Percentiles rank a stretch among this genome's conserved stretches.
Conservation (phyloP, 257 asterid genomes). For the Eustoma russellianum region DNA sequence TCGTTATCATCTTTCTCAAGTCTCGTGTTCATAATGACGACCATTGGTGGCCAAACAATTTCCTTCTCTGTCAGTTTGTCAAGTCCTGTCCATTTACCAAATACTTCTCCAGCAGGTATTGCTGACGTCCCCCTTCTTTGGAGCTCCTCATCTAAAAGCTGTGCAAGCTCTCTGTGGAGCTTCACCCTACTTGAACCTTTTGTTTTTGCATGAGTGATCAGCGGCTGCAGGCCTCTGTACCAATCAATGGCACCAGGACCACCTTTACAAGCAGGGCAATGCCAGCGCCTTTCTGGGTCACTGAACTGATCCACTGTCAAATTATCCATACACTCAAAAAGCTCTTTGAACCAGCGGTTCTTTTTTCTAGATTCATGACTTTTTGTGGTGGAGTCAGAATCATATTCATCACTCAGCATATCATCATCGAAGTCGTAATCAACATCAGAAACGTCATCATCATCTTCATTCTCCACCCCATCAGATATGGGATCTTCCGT, state of each 20-base stretch:
- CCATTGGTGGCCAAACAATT: conserved; percentile 43
- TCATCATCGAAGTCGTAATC: conserved; percentile 38
- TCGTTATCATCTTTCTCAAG: conserved; percentile 30
- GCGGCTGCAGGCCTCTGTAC: conserved; percentile 35
- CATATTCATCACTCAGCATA: conserved; percentile 20
- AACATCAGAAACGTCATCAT: conserved; percentile 13
- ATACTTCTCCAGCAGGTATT: conserved; percentile 21
- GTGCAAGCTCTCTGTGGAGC: conserved; percentile 33
- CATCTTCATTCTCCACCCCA: conserved; percentile 12
- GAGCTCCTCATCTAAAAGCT: conserved; percentile 35
- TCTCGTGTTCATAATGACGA: conserved; percentile 28
- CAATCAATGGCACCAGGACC: conserved; percentile 43
- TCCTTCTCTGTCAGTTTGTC: conserved; percentile 18
- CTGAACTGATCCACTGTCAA: conserved; percentile 19
- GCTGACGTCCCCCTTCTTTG: conserved; percentile 25
- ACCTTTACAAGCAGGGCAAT: conserved; percentile 39
- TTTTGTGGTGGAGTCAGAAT: conserved; percentile 26
- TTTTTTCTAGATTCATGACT: conserved; percentile 24
- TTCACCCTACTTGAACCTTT: conserved; percentile 28
- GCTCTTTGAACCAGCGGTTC: conserved; percentile 19
- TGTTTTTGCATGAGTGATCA: conserved; percentile 30
- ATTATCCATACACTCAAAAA: conserved; percentile 23
- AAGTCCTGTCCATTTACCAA: conserved; percentile 25
- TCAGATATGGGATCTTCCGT: conserved; percentile 8
- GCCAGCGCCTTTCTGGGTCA: conserved; percentile 32